These are phyloP conservation scores for Pleurotus cornucopiae DNA, from an alignment of 768 basidiomycete species.

Conservation along the genomic window DNA sequence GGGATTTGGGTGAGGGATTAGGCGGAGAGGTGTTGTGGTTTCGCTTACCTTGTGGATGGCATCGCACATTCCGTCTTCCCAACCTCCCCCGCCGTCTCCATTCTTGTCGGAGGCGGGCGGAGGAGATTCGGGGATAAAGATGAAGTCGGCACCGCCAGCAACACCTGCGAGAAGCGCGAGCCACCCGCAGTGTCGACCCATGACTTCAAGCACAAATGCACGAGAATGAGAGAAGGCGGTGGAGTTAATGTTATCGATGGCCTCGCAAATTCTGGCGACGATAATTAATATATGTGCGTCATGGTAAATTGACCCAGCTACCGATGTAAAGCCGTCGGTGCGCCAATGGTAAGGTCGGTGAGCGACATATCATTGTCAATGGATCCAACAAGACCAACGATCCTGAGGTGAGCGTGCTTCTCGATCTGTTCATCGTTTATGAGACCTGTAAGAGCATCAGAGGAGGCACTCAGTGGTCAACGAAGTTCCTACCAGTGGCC, in stretches of 20 bases:
- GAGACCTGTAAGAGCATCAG: conserved; percentile 36
- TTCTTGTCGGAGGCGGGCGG: conserved; percentile 32
- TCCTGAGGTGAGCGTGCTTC: conserved; percentile 81
- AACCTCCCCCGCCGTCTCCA: conserved; percentile 46
- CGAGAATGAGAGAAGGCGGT: conserved; percentile 95
- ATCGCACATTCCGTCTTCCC: conserved; percentile 92
- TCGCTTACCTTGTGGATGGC: conserved; percentile 69
- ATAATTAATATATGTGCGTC: not conserved
- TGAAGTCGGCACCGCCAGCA: conserved; percentile 90
- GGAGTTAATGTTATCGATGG: conserved; percentile 97
- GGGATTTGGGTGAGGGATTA: not conserved
- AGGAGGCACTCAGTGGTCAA: not conserved
- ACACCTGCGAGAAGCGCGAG: conserved; percentile 90
- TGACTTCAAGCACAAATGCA: conserved; percentile 97
- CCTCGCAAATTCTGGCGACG: conserved; percentile 73
- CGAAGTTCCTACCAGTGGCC: conserved; percentile 44
- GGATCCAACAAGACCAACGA: conserved; percentile 97
- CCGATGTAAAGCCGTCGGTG: conserved; percentile 89
- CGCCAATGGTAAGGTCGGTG: conserved; percentile 97
- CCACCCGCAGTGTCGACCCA: conserved; percentile 99
- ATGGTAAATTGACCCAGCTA: not conserved
- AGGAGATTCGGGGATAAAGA: conserved; percentile 95
- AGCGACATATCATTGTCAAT: conserved; percentile 99
- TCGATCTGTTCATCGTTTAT: conserved; percentile 73
- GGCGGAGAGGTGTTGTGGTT: not conserved